Evolutionary conservation across 2,329 filamentous ascomycete species (phyloP).

Genomic region (Fusarium abutilonis): DNA sequence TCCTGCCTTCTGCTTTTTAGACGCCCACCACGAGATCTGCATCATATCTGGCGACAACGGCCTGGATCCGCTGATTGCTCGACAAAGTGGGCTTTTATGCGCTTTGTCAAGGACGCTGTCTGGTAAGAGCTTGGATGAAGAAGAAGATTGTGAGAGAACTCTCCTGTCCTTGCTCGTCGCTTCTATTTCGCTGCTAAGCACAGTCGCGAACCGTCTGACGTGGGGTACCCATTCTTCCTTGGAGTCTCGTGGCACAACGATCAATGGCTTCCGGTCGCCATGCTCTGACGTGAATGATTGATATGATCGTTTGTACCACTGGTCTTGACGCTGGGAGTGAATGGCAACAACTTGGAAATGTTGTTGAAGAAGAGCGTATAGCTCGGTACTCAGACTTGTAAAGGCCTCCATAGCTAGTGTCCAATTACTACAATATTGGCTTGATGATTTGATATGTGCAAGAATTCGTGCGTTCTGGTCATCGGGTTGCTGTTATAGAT

Average conservation of each 20-base stretch:
- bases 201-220: neutral
- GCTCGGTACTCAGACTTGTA: fast-evolving
- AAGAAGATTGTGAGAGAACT: too few species aligned
- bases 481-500: neutral
- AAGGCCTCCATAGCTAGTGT: neutral
- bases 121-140: neutral
- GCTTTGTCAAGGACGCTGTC: neutral
- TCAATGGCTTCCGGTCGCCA: neutral
- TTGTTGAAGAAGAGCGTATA: neutral
- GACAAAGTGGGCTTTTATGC: neutral
- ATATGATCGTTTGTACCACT: constrained; percentile 21
- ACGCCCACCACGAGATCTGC: constrained; percentile 6
- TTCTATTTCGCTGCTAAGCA: neutral
- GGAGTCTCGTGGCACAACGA: neutral
- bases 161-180: fast-evolving
- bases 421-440: neutral
- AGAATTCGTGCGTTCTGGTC: too few species aligned
- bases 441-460: neutral
- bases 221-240: constrained; percentile 10
- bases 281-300: neutral
- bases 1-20: neutral
- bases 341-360: constrained; percentile 10
- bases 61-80: fast-evolving
- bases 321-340: constrained; percentile 16
- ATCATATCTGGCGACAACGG: constrained; percentile 8